These are phyloP conservation scores for Aspergillus nidulans DNA, from an alignment of 495 filamentous ascomycete genomes.

Conservation along the genomic window DNA sequence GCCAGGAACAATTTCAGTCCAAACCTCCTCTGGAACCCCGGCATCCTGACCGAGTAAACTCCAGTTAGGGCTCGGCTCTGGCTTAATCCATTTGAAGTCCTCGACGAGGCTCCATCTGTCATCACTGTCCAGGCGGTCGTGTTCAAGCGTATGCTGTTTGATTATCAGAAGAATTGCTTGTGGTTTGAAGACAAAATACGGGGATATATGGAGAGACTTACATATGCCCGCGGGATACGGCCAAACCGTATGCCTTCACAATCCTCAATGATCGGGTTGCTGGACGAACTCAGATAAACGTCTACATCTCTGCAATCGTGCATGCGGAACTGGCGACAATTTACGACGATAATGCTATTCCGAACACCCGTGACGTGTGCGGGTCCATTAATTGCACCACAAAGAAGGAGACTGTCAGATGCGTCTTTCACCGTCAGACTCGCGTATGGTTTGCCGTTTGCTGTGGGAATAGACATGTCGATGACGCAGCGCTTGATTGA, in stretches of 20 bases:
- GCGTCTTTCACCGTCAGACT: constrained; percentile 70
- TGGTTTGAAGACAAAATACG: not conserved
- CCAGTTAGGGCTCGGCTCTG: constrained; percentile 87
- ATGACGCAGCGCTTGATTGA: constrained; percentile 70
- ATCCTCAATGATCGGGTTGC: constrained; percentile 90
- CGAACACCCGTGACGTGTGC: constrained; percentile 74
- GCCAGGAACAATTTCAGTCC: constrained; percentile 66
- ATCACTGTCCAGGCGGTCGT: constrained; percentile 31
- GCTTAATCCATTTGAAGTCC: constrained; percentile 96
- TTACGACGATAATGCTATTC: constrained; percentile 69
- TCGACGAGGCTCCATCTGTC: constrained; percentile 88
- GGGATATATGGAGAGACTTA: constrained; percentile 38
- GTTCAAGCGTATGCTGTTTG: constrained; percentile 29
- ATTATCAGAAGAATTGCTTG: not conserved
- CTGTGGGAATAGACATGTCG: constrained; percentile 68
- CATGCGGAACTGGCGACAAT: constrained; percentile 81
- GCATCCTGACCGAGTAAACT: constrained; percentile 57
- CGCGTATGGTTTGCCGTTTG: constrained; percentile 61
- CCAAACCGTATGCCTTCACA: constrained; percentile 76
- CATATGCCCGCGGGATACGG: constrained; percentile 62
- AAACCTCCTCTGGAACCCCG: constrained; percentile 58
- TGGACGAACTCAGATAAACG: constrained; percentile 75
- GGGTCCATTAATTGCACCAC: constrained; percentile 72
- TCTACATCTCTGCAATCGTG: constrained; percentile 77
- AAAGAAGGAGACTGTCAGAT: constrained; percentile 63